Base-by-base conservation (phyloP, 345 rosid genomes). In the Syzygium aqueum region DNA sequence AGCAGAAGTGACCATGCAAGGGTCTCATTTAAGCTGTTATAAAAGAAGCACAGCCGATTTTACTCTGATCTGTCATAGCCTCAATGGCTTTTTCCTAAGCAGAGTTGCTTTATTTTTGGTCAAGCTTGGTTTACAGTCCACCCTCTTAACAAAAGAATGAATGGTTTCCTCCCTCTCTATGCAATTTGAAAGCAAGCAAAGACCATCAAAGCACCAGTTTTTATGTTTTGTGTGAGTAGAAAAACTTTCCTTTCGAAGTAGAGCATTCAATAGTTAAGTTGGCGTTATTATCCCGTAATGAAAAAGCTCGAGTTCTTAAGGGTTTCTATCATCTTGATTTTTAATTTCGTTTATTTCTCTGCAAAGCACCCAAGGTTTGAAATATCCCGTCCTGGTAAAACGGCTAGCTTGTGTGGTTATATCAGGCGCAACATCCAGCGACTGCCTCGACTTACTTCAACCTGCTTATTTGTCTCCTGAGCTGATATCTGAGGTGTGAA, bases 321-420 rank as follows among this genome's bases (percentile, higher is more conserved):
- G 25, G 80, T 73, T 73, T 33, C 49, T 6, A 33, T 17, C 14
- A 67, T 73, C 80, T 73, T 73, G 25, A 17, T 73, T 23, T 88
- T 46, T 89, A 25, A 86, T 86, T 77, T 85, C 54, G 61, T 43
- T 40, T 65, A 50, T 90, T 33, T 87, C 51, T 61, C 80, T 88
- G 46, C 85, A 86, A 88, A 97, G 99, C 92, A 87, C 89, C 85
- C 92, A 90, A 84, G 95, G 96, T 86, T 87, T 97, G 89, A 97
- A 96, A 92, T 97, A 94, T 91, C 99, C 98, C 46, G 95, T 93
- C 88, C 88, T 97, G 89, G 96, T 93, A 61, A 97, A 93, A 91
- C 94, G 98, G 90, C 91, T 96, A 90, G 94, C 94, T 88, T 94
- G 98, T 88, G 92, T 93, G 95, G 91, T 96, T 56, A 89, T 93